Base-by-base conservation (phyloP, 768 basidiomycete genomes). In the Tricholoma hemisulphureum region DNA sequence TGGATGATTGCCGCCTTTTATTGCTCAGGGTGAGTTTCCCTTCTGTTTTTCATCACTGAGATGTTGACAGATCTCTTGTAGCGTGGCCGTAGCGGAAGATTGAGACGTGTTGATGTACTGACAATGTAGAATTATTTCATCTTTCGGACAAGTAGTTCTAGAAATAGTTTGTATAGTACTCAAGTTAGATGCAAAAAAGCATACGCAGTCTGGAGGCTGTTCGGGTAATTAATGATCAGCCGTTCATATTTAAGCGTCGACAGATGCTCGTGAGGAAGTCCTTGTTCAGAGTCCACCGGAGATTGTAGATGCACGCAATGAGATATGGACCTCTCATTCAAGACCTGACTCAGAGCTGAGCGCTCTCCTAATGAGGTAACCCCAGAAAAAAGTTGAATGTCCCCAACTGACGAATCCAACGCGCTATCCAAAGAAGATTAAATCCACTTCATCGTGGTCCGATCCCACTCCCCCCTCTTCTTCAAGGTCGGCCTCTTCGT, bases 1-100 rank as follows among this genome's bases (percentile, higher is more conserved):
- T 83, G 76, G 83, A 83, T 65, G 81, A 81, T 61, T 75, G 73
- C 60, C 66, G 81, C 57, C 60, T 84, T 51, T 66, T 83, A 56
- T 63, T 83, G 51, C 67, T 83, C 41, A 78, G 79, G 75, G 81
- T 82, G 48, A 6, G 71, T 67, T 56, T 61, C 50, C 28, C 58
- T 61, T 58, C 29, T 50, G 39, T 26, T 21, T 29, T 35, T 37
- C 10, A 56, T 11, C 56, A n/a, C 52, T 48, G 31, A 24, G 51
- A 14, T 39, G 18, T 39, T 51, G 20, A 37, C 53, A 29, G 54
- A 55, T 46, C 53, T 39, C 57, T 29, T 49, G 7, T 58, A 58
- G 66, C 80, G 80, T 69, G 79, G 60, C 71, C 73, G 20, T 62
- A 68, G 56, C 61, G 77, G 75, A 21, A 71, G 70, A 58, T 62